Base-by-base conservation (phyloP, 139 green algal genomes). In the Coelastrella sp. region DNA sequence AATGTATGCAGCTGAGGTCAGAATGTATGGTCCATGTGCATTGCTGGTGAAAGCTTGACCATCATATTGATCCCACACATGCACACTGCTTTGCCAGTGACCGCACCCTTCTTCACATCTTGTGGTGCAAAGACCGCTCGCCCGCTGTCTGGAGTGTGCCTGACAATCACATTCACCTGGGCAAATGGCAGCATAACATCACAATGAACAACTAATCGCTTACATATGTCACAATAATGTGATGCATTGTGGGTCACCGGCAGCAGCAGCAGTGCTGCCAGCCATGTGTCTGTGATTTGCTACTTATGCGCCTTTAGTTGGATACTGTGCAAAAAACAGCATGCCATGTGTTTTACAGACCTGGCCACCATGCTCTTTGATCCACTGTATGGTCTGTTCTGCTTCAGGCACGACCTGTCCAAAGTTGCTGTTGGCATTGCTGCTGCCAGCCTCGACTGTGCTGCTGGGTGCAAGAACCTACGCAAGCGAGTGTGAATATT, bases 121-220 rank as follows among this genome's bases (percentile, higher is more conserved):
- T 6, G 23, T 50, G 17, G 77, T 25, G 37, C 32, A 66, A 32
- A 27, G 6, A 45, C 53, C 48, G 59, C 77, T 50, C 34, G n/a
- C 25, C 30, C 25, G 25, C 77, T n/a, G 69, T 60, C 35, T n/a
- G 32, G 15, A 74, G n/a, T 35, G 30, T 43, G 43, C 4, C n/a
- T 27, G 17, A 50, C 37, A 60, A 40, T 23, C n/a, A 60, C 23
- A 51, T 37, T 32, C 41, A 23, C 35, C 69, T 88, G 19, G 45
- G 75, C 21, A 45, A 83, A 32, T 90, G 82, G 32, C 71, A 72
- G 19, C 85, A 73, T 75, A 86, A 84, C 79, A 51, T 91, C 15
- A 68, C 89, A 3, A 91, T 93, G 64, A 27, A 45, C 34, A 32
- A 69, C n/a, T 17, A 41, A 34, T n/a, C n/a, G n/a, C n/a, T 71